phyloP scores from a whole-genome alignment of 169 alveolate genomes.

The Plasmodium inui region DNA sequence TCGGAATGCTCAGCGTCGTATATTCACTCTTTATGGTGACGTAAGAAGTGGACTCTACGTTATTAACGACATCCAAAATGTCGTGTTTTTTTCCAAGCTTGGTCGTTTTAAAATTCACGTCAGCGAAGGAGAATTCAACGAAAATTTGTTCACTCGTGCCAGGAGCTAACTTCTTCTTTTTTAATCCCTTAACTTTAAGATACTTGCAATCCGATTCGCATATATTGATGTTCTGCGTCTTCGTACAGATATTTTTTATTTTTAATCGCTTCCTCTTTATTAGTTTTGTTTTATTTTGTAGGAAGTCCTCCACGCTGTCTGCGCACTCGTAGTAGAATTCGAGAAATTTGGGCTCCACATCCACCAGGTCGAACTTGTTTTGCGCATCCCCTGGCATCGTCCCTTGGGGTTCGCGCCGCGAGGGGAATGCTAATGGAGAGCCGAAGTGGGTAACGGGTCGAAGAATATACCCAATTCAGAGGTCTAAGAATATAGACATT shows the following conservation, averaged over 20 bases:
- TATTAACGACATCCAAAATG: conserved; percentile 15
- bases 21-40: conserved; percentile 42
- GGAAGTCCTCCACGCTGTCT: conserved; percentile 34
- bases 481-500: too few species aligned
- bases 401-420: not conserved
- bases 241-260: conserved; percentile 52
- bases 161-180: conserved; percentile 60
- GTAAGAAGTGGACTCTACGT: conserved; percentile 11
- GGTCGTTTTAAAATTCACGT: conserved; percentile 26
- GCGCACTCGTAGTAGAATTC: conserved; percentile 40
- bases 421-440: not conserved
- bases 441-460: not conserved
- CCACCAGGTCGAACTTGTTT: conserved; percentile 42
- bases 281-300: conserved; percentile 18
- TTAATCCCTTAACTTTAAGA: conserved; percentile 55
- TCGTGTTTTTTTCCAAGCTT: conserved; percentile 8
- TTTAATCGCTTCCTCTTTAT: conserved; percentile 37
- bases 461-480: not conserved
- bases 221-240: conserved; percentile 40
- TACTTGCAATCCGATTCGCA: conserved; percentile 40
- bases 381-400: conserved; percentile 5
- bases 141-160: conserved; percentile 52
- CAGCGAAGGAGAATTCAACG: conserved; percentile 38
- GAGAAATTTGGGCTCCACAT: conserved; percentile 40
- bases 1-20: conserved; percentile 26